Conservation (phyloP, 2,329 filamentous ascomycete species). For the Pseudogymnoascus sp. region DNA sequence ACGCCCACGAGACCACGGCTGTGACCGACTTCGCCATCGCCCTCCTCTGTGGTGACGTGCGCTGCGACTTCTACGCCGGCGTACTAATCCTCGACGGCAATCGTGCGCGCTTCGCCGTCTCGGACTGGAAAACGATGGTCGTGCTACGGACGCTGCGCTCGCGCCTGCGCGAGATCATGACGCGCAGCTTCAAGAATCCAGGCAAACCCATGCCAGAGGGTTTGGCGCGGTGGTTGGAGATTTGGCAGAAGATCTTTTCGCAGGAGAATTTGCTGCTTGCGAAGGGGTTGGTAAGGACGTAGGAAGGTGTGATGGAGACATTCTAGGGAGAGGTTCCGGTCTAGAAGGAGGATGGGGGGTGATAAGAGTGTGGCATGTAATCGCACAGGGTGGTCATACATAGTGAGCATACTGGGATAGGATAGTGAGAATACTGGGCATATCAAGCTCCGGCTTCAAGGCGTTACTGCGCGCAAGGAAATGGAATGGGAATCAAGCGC, state of each 20-base stretch:
- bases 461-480: background rate
- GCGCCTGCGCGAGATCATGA: constrained; percentile 67
- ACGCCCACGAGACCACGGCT: constrained; percentile 80
- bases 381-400: background rate
- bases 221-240: constrained; percentile 64
- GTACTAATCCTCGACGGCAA: constrained; percentile 83
- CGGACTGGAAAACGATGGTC: constrained; percentile 84
- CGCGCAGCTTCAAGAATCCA: constrained; percentile 59
- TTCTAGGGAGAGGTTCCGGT: background rate
- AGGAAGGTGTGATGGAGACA: background rate
- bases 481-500: background rate
- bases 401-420: constrained; percentile 4
- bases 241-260: constrained; percentile 63
- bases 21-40: constrained; percentile 76
- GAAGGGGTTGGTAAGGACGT: constrained; percentile 1
- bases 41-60: constrained; percentile 78
- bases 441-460: background rate
- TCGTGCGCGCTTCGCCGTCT: constrained; percentile 70
- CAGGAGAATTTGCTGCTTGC: constrained; percentile 18
- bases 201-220: constrained; percentile 54
- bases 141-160: constrained; percentile 74
- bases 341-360: background rate
- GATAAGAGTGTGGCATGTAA: background rate
- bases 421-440: constrained; percentile 3
- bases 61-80: constrained; percentile 81